Evolutionary conservation across 2,329 filamentous ascomycete genomes (phyloP).

Genomic region (Sphaerulina vaccinii): DNA sequence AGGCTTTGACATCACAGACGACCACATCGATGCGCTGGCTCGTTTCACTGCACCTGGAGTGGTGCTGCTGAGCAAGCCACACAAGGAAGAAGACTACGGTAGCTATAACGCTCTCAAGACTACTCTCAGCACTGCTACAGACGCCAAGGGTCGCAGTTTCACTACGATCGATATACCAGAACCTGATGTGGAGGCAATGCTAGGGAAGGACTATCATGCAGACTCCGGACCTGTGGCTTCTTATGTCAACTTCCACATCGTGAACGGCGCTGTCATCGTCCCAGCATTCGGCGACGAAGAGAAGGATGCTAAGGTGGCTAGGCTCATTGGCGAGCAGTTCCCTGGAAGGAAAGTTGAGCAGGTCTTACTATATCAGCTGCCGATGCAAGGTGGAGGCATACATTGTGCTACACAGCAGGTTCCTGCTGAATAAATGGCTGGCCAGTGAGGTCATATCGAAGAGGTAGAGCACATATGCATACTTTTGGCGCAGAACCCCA

Average conservation of each 20-base stretch:
- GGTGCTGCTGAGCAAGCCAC: slow-evolving; percentile 17
- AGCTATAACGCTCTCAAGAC: slow-evolving; percentile 2
- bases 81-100: not conserved
- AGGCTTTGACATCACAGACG: slow-evolving; percentile 22
- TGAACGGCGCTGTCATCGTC: slow-evolving; percentile 22
- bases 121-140: slow-evolving; percentile 8
- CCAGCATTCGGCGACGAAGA: slow-evolving; percentile 20
- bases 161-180: slow-evolving; percentile 18
- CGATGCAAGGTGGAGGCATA: slow-evolving; percentile 21
- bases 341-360: slow-evolving; percentile 19
- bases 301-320: slow-evolving; percentile 14
- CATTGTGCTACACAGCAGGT: slow-evolving; percentile 24
- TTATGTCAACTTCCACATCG: slow-evolving; percentile 23
- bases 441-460: too few species aligned
- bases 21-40: slow-evolving; percentile 23
- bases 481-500: too few species aligned
- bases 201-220: slow-evolving; percentile 14
- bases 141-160: slow-evolving; percentile 15
- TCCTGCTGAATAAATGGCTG: slow-evolving; percentile 8
- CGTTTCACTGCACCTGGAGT: slow-evolving; percentile 17
- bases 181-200: slow-evolving; percentile 4
- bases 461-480: too few species aligned
- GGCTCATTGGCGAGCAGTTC: slow-evolving; percentile 14
- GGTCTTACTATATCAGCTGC: slow-evolving; percentile 20
- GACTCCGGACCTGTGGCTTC: slow-evolving; percentile 13